Evolutionary conservation across 2,329 filamentous ascomycete genomes (phyloP).

Genomic region (Cytospora leucostoma): DNA sequence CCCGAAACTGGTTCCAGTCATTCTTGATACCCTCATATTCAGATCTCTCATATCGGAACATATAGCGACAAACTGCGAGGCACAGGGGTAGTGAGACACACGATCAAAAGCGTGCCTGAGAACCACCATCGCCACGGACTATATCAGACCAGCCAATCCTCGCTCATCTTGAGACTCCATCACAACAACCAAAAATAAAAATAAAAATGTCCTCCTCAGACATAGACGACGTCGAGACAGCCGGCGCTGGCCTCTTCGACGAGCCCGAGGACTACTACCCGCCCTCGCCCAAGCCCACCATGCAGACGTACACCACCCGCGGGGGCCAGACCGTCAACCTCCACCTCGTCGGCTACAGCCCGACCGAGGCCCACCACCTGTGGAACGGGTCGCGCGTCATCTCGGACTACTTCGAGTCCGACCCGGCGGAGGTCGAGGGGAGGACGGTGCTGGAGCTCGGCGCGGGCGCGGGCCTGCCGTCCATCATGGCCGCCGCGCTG

Average conservation of each 20-base stretch:
- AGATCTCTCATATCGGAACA: background rate
- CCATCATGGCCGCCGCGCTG: slow-evolving; percentile 72
- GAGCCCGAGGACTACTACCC: slow-evolving; percentile 82
- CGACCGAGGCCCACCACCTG: slow-evolving; percentile 84
- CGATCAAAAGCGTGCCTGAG: background rate
- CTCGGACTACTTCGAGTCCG: slow-evolving; percentile 74
- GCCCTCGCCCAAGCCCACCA: slow-evolving; percentile 73
- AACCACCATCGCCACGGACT: background rate
- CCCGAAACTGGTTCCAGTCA: background rate
- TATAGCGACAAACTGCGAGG: background rate
- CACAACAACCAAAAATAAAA: background rate
- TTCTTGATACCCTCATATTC: background rate
- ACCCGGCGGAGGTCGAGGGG: slow-evolving; percentile 61
- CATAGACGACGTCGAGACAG: slow-evolving; percentile 38
- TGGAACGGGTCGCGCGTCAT: slow-evolving; percentile 88
- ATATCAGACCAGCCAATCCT: background rate
- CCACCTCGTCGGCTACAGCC: slow-evolving; percentile 82
- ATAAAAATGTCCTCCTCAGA: slow-evolving; percentile 3
- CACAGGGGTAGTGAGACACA: background rate
- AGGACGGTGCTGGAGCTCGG: slow-evolving; percentile 85
- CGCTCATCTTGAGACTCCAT: background rate
- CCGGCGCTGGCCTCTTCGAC: slow-evolving; percentile 63
- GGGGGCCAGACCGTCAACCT: slow-evolving; percentile 67
- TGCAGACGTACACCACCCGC: slow-evolving; percentile 68
- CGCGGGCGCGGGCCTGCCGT: slow-evolving; percentile 82